A percentile compares a stretch with the other conserved stretches of the same genome.
Evolutionary conservation across 176 grass and related monocot genomes (phyloP).

Genomic region (Eleusine indica): DNA sequence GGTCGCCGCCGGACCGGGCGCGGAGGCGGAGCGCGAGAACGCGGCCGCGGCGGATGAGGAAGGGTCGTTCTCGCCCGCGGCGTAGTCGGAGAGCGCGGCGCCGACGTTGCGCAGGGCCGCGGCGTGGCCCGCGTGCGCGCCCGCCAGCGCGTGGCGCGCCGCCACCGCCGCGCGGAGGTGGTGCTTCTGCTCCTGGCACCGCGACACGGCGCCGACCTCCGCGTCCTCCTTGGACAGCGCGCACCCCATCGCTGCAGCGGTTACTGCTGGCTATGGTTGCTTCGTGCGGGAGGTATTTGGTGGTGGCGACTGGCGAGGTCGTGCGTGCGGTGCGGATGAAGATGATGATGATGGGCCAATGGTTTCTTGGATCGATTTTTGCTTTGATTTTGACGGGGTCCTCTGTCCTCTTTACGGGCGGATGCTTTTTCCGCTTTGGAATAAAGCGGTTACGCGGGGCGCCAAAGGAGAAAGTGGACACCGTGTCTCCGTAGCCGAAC

Average conservation of each 20-base stretch:
- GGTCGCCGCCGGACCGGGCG: neutral
- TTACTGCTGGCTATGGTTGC: neutral
- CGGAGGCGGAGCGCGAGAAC: constrained; percentile 6
- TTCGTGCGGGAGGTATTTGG: constrained; percentile 28
- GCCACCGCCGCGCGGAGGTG: constrained; percentile 50
- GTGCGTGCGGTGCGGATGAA: neutral
- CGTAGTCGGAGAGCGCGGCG: constrained; percentile 74
- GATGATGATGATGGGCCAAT: neutral
- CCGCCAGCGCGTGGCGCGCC: constrained; percentile 54
- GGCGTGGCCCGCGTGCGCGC: constrained; percentile 65
- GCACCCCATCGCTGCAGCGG: constrained; percentile 63
- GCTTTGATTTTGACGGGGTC: neutral
- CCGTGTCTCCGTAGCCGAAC: neutral
- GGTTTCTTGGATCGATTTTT: neutral
- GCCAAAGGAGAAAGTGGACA: neutral
- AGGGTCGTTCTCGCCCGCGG: constrained; percentile 24
- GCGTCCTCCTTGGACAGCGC: constrained; percentile 62
- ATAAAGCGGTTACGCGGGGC: constrained; percentile 32
- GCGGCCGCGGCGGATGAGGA: neutral
- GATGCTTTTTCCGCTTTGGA: constrained; percentile 52
- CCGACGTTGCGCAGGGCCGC: constrained; percentile 66
- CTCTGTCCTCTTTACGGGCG: neutral
- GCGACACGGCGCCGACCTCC: constrained; percentile 50
- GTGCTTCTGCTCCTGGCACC: constrained; percentile 71
- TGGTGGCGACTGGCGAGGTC: too few species aligned